Evolutionary conservation across 192 early-diverging fungal species (phyloP), one percentile per base, ranked within the genome.

Genomic region (Entomortierella beljakovae): DNA sequence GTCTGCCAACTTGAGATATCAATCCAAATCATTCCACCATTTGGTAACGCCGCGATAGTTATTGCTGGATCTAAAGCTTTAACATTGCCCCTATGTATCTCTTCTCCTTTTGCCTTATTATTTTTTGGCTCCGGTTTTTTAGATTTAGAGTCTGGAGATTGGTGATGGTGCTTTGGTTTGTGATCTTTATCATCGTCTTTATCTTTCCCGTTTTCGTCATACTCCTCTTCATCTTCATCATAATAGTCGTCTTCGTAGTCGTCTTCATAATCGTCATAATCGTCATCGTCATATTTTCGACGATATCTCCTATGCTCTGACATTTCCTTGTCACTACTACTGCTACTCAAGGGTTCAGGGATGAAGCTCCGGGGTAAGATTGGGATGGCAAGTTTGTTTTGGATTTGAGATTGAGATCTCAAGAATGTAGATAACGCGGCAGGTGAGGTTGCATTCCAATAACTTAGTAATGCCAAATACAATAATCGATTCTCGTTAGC

Each of bases 1-100:
- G 75, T 79, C 29, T 79, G 75, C 75, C 75, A 79, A 28, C 75
- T 79, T n/a, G 75, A 79, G 16, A 79, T 79, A 40, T 79, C 75
- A 40, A 79, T 79, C 75, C 75, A 79, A 6, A 79, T 62, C 50
- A 79, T 53, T 5, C 75, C 75, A 34, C 29, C 60, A 7, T 32
- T 40, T 10, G 61, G 46, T 28, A 34, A 31, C 9, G 29, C 43
- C 18, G 22, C 48, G 25, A 34, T 34, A 16, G 32, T 23, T 49
- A 48, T 13, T 33, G 18, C 20, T 18, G 56, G 20, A 18, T 23
- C 6, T 42, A 22, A n/a, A 43, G 38, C 10, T 8, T 43, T 16
- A 13, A 20, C 1, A 22, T 7, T n/a, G 3, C 5, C 6, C 28
- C 20, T 57, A 11, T 8, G 2, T 11, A 31, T 57, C 8, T 29